These are phyloP conservation scores for Calvatia gigantea DNA, from an alignment of 768 basidiomycete genomes.

Conservation along the genomic window DNA sequence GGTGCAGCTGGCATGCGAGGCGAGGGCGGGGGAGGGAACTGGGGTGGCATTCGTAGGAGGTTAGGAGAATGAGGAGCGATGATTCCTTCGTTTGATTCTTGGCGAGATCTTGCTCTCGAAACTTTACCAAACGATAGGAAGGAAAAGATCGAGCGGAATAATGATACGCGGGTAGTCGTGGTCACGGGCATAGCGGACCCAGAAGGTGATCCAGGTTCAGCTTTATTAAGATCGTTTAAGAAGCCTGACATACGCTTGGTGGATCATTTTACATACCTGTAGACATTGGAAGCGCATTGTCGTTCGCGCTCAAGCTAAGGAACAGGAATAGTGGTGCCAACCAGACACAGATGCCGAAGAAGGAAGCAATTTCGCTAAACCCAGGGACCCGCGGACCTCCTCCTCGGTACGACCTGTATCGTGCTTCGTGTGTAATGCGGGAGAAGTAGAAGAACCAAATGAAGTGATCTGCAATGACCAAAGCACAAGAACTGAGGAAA, in stretches of 20 bases:
- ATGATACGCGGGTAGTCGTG: constrained; percentile 43
- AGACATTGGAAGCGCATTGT: constrained; percentile 87
- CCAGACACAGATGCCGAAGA: constrained; percentile 87
- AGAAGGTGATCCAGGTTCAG: constrained; percentile 41
- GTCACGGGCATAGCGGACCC: constrained; percentile 20
- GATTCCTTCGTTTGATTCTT: constrained; percentile 59
- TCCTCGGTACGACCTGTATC: constrained; percentile 50
- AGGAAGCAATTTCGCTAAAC: constrained; percentile 77
- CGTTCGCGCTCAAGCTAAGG: constrained; percentile 93
- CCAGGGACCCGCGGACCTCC: constrained; percentile 32
- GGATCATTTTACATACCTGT: constrained; percentile 34
- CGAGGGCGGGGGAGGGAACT: constrained; percentile 22
- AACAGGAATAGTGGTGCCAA: constrained; percentile 91
- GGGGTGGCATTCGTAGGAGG: constrained; percentile 28
- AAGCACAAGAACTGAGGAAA: constrained; percentile 81
- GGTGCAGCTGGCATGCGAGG: constrained; percentile 29
- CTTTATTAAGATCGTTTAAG: constrained; percentile 18
- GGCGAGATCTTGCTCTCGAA: constrained; percentile 40
- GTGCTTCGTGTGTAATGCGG: constrained; percentile 58
- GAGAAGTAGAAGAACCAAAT: constrained; percentile 97
- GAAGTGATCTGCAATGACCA: constrained; percentile 91
- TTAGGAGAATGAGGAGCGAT: constrained; percentile 61
- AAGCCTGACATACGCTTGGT: background rate
- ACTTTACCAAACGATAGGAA: constrained; percentile 40
- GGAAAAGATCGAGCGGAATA: constrained; percentile 65